A percentile compares a stretch with the other conserved stretches of the same genome.
Evolutionary conservation across 768 basidiomycete species (phyloP).

Genomic region (Suillus clintonianus): DNA sequence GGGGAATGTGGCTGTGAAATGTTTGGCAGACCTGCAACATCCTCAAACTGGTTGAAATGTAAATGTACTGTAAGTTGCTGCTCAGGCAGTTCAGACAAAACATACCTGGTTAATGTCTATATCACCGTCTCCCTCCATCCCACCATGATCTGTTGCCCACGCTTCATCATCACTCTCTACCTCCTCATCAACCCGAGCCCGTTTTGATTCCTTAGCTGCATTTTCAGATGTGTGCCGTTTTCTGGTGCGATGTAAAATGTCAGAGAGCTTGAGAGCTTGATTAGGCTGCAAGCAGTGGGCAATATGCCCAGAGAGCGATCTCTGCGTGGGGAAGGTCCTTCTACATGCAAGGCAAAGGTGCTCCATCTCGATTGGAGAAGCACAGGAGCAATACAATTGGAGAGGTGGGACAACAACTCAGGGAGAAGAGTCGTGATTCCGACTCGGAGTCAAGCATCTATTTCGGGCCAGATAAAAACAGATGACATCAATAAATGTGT

Average conservation of each 20-base stretch:
- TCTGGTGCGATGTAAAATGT: not conserved
- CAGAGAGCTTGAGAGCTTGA: not conserved
- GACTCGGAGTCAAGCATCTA: too few relatives aligned
- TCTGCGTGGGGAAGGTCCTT: not conserved
- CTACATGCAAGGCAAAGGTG: not conserved
- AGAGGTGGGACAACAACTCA: too few relatives aligned
- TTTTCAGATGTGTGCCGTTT: not conserved
- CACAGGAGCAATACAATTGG: too few relatives aligned
- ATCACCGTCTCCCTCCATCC: not conserved
- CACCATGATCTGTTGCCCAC: not conserved
- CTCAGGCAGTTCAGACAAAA: not conserved
- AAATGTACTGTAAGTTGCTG: not conserved
- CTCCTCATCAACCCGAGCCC: not conserved
- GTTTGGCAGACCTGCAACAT: not conserved
- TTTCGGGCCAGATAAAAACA: too few relatives aligned
- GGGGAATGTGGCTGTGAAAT: too few relatives aligned
- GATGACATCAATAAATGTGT: too few relatives aligned
- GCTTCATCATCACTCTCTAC: not conserved
- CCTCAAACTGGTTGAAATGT: not conserved
- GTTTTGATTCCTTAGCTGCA: not conserved
- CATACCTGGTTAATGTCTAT: not conserved
- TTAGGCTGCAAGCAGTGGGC: not conserved
- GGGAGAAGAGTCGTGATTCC: too few relatives aligned
- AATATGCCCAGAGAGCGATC: not conserved
- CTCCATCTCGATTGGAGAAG: not conserved